A percentile compares a stretch with the other conserved stretches of the same genome.
Evolutionary conservation across 805 yeast species (phyloP).

Genomic region (Martiniozyma abietophila): DNA sequence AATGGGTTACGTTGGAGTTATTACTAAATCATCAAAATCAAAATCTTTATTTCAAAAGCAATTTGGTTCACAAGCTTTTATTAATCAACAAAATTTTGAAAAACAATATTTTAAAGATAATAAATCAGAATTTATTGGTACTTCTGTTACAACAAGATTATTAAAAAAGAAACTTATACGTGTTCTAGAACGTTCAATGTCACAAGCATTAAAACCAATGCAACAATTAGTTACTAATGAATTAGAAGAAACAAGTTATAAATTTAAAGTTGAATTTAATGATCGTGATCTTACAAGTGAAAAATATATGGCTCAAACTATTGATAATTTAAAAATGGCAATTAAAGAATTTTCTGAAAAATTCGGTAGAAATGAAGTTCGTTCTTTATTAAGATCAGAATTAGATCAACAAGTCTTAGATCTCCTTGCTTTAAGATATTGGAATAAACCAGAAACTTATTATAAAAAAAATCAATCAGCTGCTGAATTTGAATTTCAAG

Average conservation of each 20-base stretch:
- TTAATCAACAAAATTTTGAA: slow-evolving; percentile 63
- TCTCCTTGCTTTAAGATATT: slow-evolving; percentile 78
- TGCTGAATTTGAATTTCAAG: slow-evolving; percentile 22
- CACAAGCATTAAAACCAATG: slow-evolving; percentile 79
- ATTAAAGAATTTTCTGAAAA: slow-evolving; percentile 79
- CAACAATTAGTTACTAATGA: slow-evolving; percentile 79
- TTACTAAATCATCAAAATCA: slow-evolving; percentile 56
- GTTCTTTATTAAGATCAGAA: slow-evolving; percentile 68
- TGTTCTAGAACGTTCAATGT: slow-evolving; percentile 87
- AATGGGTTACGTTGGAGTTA: slow-evolving; percentile 99
- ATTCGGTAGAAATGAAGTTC: slow-evolving; percentile 76
- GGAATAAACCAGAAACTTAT: slow-evolving; percentile 59
- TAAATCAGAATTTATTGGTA: slow-evolving; percentile 48
- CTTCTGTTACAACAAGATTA: slow-evolving; percentile 66
- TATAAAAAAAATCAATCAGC: slow-evolving; percentile 12
- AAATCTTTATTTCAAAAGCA: slow-evolving; percentile 43
- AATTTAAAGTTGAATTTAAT: slow-evolving; percentile 92
- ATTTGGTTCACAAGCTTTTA: slow-evolving; percentile 51
- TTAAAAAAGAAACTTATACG: slow-evolving; percentile 75
- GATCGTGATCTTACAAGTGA: slow-evolving; percentile 92
- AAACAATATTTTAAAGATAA: slow-evolving; percentile 53
- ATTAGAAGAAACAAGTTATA: slow-evolving; percentile 85
- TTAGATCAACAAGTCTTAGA: slow-evolving; percentile 87
- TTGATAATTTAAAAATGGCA: slow-evolving; percentile 76
- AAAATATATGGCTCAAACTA: slow-evolving; percentile 84